These are phyloP conservation scores for Ascochyta lentis DNA, from an alignment of 2,329 filamentous ascomycete species.

Conservation along the genomic window DNA sequence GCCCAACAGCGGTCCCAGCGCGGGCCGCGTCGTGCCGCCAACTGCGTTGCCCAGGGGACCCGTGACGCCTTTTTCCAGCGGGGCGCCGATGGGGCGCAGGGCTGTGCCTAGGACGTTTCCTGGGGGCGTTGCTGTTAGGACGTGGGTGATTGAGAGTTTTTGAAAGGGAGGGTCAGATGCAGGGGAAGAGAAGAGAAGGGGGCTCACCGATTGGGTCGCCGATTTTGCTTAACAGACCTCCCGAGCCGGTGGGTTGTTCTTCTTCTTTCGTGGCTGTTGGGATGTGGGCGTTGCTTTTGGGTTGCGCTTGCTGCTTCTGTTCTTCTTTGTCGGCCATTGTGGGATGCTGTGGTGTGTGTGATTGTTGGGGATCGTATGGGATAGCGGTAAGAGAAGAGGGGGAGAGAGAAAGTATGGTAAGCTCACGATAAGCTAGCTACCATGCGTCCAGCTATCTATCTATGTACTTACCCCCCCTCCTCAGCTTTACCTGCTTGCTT, in stretches of 20 bases:
- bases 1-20: slow-evolving; percentile 45
- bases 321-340: slow-evolving; percentile 23
- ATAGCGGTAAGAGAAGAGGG: no score
- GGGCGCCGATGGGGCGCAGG: slow-evolving; percentile 49
- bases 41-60: slow-evolving; percentile 46
- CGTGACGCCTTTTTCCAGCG: slow-evolving; percentile 46
- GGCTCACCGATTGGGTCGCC: slow-evolving; percentile 36
- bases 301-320: slow-evolving; percentile 18
- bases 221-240: slow-evolving; percentile 38
- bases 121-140: slow-evolving; percentile 11
- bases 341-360: background rate
- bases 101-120: slow-evolving; percentile 48
- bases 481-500: background rate
- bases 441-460: background rate
- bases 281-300: slow-evolving; percentile 38
- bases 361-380: background rate
- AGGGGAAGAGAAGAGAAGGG: no score
- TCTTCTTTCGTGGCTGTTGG: slow-evolving; percentile 28
- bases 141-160: background rate
- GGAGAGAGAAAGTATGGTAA: no score
- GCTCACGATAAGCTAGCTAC: no score
- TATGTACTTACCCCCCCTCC: background rate
- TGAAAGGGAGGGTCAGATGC: no score
- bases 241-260: slow-evolving; percentile 29
- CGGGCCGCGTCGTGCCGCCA: slow-evolving; percentile 46